Base-by-base conservation (phyloP, 345 rosid genomes). In the Ricinus communis region DNA sequence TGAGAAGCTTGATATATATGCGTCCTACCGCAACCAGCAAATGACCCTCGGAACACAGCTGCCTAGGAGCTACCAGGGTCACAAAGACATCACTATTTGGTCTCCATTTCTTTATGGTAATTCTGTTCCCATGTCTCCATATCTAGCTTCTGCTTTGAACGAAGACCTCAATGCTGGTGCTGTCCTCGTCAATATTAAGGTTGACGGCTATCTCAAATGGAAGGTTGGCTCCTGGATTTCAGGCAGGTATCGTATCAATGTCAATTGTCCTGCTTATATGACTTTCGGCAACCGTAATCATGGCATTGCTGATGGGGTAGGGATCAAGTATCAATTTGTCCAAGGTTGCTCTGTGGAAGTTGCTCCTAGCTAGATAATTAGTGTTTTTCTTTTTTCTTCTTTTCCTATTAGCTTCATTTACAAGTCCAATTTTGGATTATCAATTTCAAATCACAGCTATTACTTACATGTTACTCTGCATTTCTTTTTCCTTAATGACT, bases 171-270 rank as follows among this genome's bases (percentile, higher is more conserved):
- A 51, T 47, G 81, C 90, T 2, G 98, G 93, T 40, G 66, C 70
- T 69, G 73, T 91, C 54, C 74, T 93, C 49, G 22, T 91, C 21
- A 75, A 84, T 31, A 57, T 93, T 46, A 89, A 84, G 80, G 72
- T 87, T 28, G 80, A 83, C 0, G 97, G 96, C 24, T 70, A 53
- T 27, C 63, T 89, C 45, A 87, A 71, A 73, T 93, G 91, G 92
- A 91, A 85, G 62, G 92, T 91, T 8, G 98, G 98, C 2, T 74
- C 96, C 6, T 90, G 90, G 91, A 63, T 87, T 33, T 90, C 97
- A 0, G 87, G 95, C 2, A 69, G 63, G 69, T 93, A 93, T 71
- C 87, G 68, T 2, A 46, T 94, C 58, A 78, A 74, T 4, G 90
- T 76, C 5, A 88, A 77, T 31, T 91, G 98, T 70, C 97, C 97